Evolutionary conservation across 768 basidiomycete species (phyloP).

Genomic region (Leccinum arenicola): DNA sequence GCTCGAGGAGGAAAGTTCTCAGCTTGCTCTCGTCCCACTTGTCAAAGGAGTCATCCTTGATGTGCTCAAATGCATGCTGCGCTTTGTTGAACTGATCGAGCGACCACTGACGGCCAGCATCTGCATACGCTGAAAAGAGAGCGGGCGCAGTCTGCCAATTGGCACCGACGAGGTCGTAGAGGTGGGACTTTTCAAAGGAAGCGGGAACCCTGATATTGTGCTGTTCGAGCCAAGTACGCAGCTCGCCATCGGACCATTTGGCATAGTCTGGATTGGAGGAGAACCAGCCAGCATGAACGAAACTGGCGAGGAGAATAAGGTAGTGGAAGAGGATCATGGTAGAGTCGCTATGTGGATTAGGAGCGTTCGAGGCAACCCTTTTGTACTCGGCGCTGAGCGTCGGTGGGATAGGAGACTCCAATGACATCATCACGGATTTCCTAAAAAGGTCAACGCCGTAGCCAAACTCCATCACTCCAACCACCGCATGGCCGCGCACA

Average conservation of each 20-base stretch:
- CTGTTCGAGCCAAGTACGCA: conserved; percentile 66
- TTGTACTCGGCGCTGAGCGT: conserved; percentile 2
- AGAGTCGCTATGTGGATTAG: not conserved
- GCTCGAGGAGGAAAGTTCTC: conserved; percentile 79
- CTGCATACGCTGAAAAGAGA: conserved; percentile 33
- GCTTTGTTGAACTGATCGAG: conserved; percentile 61
- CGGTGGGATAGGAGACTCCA: conserved; percentile 7
- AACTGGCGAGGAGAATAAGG: conserved; percentile 32
- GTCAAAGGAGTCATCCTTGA: conserved; percentile 66
- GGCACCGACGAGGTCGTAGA: conserved; percentile 49
- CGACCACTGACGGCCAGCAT: conserved; percentile 45
- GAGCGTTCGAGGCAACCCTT: not conserved
- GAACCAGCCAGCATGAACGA: conserved; percentile 52
- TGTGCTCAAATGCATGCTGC: conserved; percentile 56
- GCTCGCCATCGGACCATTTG: conserved; percentile 62
- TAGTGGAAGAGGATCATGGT: conserved; percentile 16
- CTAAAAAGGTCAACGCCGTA: conserved; percentile 4
- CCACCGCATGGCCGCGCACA: conserved; percentile 1
- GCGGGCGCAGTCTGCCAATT: conserved; percentile 49
- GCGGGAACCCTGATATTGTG: conserved; percentile 58
- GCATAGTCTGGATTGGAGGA: conserved; percentile 37
- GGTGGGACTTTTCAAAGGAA: conserved; percentile 39
- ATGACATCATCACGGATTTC: conserved; percentile 27
- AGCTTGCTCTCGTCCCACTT: conserved; percentile 83
- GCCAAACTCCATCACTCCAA: not conserved